Conservation (phyloP, 192 early-diverging fungal species). For the Coemansia sp. region DNA sequence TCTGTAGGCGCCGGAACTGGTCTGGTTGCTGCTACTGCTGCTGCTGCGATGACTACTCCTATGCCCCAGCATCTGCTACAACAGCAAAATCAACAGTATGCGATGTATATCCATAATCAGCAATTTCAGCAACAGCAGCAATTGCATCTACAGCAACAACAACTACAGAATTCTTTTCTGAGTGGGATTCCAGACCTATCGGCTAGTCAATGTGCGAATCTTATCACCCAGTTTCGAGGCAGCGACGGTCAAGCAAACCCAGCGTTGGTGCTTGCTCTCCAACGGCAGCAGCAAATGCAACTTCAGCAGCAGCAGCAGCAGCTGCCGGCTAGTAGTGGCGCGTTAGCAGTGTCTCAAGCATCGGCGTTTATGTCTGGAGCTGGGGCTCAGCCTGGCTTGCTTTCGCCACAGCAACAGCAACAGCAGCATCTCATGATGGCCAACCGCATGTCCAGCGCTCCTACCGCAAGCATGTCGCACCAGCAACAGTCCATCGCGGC, state of each 20-base stretch:
- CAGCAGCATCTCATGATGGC: constrained; percentile 22
- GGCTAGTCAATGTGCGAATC: constrained; percentile 17
- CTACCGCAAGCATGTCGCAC: neutral
- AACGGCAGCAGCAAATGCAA: constrained; percentile 20
- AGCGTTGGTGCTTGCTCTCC: constrained; percentile 16
- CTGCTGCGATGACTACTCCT: neutral
- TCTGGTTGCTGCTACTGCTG: neutral
- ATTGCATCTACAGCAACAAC: constrained; percentile 23
- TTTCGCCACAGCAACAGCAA: constrained; percentile 22
- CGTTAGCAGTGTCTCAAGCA: constrained; percentile 14
- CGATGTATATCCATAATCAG: neutral
- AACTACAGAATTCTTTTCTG: constrained; percentile 7
- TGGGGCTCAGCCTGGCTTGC: constrained; percentile 2
- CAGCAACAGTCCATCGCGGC: constrained; percentile 6
- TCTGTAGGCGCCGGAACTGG: constrained; percentile 7
- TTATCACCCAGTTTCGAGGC: constrained; percentile 38
- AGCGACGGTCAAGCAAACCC: constrained; percentile 16
- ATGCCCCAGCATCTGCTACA: constrained; percentile 13
- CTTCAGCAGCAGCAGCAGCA: constrained; percentile 21
- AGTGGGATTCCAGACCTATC: constrained; percentile 14
- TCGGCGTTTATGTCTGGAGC: constrained; percentile 22
- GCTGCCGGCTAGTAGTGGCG: neutral
- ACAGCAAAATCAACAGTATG: constrained; percentile 14
- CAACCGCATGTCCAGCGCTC: neutral
- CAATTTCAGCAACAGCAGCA: constrained; percentile 4